A percentile compares a stretch with the other conserved stretches of the same genome.
Evolutionary conservation across 805 yeast species (phyloP).

Genomic region (Saturnispora silvae): DNA sequence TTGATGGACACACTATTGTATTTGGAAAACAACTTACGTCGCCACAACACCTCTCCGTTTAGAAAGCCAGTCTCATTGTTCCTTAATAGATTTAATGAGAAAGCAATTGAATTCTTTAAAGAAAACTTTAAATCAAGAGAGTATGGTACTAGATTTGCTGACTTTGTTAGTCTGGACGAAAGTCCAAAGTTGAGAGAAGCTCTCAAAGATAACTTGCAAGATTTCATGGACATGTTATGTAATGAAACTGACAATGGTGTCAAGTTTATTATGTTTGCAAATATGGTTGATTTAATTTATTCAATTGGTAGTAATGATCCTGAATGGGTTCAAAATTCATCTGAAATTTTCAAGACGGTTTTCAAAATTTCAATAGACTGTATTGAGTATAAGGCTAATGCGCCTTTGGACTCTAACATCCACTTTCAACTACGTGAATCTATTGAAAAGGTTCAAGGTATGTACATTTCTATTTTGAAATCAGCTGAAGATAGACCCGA

Average conservation of each 20-base stretch:
- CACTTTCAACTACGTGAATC: slow-evolving; percentile 69
- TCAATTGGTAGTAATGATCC: slow-evolving; percentile 34
- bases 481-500: slow-evolving; percentile 17
- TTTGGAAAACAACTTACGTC: slow-evolving; percentile 72
- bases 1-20: slow-evolving; percentile 64
- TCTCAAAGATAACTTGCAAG: slow-evolving; percentile 42
- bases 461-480: slow-evolving; percentile 28
- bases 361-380: slow-evolving; percentile 36
- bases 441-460: slow-evolving; percentile 44
- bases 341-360: slow-evolving; percentile 33
- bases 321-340: slow-evolving; percentile 51
- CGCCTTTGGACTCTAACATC: slow-evolving; percentile 43
- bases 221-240: slow-evolving; percentile 34
- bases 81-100: slow-evolving; percentile 69
- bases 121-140: slow-evolving; percentile 54
- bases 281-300: slow-evolving; percentile 53
- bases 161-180: slow-evolving; percentile 45
- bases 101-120: slow-evolving; percentile 60
- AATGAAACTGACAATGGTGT: slow-evolving; percentile 42
- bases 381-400: slow-evolving; percentile 28
- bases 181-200: slow-evolving; percentile 47
- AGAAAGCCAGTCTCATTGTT: slow-evolving; percentile 84
- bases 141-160: slow-evolving; percentile 57
- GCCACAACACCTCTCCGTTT: slow-evolving; percentile 82
- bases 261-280: slow-evolving; percentile 58